phyloP scores from a whole-genome alignment of 2,329 filamentous ascomycete genomes.

The Colletotrichum scovillei region DNA sequence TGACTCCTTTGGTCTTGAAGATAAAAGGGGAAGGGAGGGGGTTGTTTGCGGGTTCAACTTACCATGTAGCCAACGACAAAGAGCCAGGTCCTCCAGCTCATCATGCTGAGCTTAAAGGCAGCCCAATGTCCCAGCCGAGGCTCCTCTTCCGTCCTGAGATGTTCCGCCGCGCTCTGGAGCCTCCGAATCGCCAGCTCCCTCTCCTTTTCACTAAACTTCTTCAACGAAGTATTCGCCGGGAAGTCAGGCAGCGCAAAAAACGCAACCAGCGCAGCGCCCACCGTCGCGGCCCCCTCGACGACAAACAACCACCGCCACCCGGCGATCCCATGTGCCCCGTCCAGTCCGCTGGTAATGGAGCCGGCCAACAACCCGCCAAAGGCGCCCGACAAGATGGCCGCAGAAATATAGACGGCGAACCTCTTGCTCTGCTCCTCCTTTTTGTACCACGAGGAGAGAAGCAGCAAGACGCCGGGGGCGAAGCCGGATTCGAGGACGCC shows the following conservation, averaged over 20 bases:
- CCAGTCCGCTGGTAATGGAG: conserved; percentile 66
- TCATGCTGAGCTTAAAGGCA: conserved; percentile 42
- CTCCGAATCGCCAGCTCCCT: conserved; percentile 70
- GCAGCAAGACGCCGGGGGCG: conserved; percentile 68
- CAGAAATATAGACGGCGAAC: conserved; percentile 76
- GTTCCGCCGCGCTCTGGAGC: conserved; percentile 70
- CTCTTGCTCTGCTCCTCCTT: conserved; percentile 45
- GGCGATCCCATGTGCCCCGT: conserved; percentile 59
- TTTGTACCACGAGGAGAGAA: conserved; percentile 76
- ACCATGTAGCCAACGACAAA: conserved; percentile 56
- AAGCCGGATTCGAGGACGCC: conserved; percentile 70
- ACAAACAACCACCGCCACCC: conserved; percentile 69
- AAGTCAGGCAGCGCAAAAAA: conserved; percentile 79
- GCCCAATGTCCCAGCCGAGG: conserved; percentile 56
- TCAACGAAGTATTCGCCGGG: conserved; percentile 65
- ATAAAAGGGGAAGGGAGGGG: too few relatives aligned
- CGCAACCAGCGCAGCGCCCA: conserved; percentile 69
- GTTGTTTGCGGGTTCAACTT: too few relatives aligned
- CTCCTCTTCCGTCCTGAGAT: conserved; percentile 70
- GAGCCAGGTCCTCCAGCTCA: conserved; percentile 53
- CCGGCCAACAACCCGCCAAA: conserved; percentile 73
- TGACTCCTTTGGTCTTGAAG: too few relatives aligned
- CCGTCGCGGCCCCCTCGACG: conserved; percentile 73
- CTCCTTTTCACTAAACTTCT: conserved; percentile 68
- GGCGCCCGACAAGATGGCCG: conserved; percentile 75